Conservation (phyloP, 2,329 filamentous ascomycete species). For the Penicillium janthinellum region DNA sequence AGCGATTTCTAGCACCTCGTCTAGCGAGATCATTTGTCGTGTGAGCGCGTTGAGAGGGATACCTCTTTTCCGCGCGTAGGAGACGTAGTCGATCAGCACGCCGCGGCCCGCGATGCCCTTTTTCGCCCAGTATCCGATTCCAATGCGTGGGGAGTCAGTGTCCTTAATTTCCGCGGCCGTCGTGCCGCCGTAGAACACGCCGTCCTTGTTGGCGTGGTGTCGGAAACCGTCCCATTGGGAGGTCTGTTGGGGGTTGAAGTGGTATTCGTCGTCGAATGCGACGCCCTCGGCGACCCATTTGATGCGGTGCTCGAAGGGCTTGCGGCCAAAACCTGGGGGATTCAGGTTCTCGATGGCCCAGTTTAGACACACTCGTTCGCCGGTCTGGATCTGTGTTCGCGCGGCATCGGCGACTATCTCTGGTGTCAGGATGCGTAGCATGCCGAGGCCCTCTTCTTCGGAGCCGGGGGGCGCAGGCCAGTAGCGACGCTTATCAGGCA, state of each 20-base stretch:
- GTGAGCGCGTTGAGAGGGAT: slow-evolving; percentile 36
- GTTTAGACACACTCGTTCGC: slow-evolving; percentile 56
- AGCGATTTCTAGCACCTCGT: slow-evolving; percentile 39
- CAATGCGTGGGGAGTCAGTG: slow-evolving; percentile 35
- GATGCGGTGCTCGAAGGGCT: slow-evolving; percentile 56
- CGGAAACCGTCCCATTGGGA: slow-evolving; percentile 59
- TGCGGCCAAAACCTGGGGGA: slow-evolving; percentile 54
- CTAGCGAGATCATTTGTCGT: slow-evolving; percentile 37
- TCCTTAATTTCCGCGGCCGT: slow-evolving; percentile 40
- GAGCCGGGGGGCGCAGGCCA: slow-evolving; percentile 52
- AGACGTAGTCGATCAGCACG: slow-evolving; percentile 44
- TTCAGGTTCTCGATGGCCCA: slow-evolving; percentile 61
- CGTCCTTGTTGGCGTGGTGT: slow-evolving; percentile 43
- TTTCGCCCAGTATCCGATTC: slow-evolving; percentile 43
- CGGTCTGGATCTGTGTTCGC: slow-evolving; percentile 55
- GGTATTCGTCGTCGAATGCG: slow-evolving; percentile 54
- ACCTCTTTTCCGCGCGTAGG: slow-evolving; percentile 38
- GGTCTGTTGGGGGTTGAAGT: slow-evolving; percentile 56
- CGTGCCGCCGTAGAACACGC: slow-evolving; percentile 42
- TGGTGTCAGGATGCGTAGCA: slow-evolving; percentile 56
- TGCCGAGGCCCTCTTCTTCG: slow-evolving; percentile 57
- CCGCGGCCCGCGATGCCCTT: slow-evolving; percentile 44
- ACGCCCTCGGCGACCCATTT: slow-evolving; percentile 49
- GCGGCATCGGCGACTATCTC: slow-evolving; percentile 55
- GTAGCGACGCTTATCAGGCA: slow-evolving; percentile 53